phyloP scores from a whole-genome alignment of 352 stramenopile genomes.

The Globisporangium acanthophoron region DNA sequence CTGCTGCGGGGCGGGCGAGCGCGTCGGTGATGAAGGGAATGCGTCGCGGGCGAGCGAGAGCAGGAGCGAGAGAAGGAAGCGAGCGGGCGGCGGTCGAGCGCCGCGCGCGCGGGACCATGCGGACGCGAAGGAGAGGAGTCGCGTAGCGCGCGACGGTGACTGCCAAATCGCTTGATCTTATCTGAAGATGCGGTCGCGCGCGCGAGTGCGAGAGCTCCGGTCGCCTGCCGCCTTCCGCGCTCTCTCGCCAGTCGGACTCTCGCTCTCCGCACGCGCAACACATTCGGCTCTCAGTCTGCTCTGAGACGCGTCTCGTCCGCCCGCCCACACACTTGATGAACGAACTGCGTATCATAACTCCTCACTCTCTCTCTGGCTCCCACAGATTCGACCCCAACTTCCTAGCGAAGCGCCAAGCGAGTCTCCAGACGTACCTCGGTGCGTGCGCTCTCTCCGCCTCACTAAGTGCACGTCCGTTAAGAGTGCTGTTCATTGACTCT shows the following conservation, averaged over 20 bases:
- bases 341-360: slow-evolving; percentile 1
- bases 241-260: slow-evolving; percentile 8
- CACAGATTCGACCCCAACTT: slow-evolving; percentile 82
- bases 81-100: slow-evolving; percentile 18
- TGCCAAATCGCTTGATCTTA: slow-evolving; percentile 91
- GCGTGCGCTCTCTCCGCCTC: slow-evolving; percentile 1
- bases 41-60: slow-evolving; percentile 1
- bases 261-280: background rate
- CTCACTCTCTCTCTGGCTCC: background rate
- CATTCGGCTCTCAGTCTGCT: slow-evolving; percentile 1
- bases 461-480: background rate
- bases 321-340: slow-evolving; percentile 1
- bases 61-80: background rate
- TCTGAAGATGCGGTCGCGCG: slow-evolving; percentile 29
- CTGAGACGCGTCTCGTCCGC: background rate
- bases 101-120: slow-evolving; percentile 10
- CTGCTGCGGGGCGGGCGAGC: background rate
- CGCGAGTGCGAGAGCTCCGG: slow-evolving; percentile 6
- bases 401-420: slow-evolving; percentile 63
- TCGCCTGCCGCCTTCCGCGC: background rate
- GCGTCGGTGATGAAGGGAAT: slow-evolving; percentile 40
- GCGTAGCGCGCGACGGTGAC: slow-evolving; percentile 30
- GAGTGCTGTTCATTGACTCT: background rate
- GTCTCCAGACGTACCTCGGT: slow-evolving; percentile 75
- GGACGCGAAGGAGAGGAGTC: slow-evolving; percentile 40